Conservation (phyloP, 2,329 filamentous ascomycete genomes). For the Nemania serpens region DNA sequence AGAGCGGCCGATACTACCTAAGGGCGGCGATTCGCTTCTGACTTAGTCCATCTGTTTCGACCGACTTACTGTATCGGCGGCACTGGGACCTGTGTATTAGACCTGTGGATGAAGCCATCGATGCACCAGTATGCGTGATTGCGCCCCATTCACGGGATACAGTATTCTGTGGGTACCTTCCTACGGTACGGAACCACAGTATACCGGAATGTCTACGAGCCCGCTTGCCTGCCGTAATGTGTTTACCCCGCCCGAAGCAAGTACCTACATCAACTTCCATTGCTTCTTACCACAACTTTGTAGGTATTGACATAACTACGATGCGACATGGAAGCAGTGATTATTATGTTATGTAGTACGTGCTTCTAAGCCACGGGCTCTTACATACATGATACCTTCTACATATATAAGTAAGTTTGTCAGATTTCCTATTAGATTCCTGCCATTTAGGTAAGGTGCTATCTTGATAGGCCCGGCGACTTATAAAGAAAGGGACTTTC, state of each 20-base stretch:
- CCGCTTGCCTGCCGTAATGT: constrained; percentile 13
- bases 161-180: not conserved
- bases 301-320: too few relatives aligned
- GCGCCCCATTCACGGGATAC: not conserved
- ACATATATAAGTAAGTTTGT: too few relatives aligned
- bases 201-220: not conserved
- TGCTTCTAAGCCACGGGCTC: too few relatives aligned
- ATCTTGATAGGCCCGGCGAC: too few relatives aligned
- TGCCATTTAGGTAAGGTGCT: too few relatives aligned
- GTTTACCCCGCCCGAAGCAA: not conserved
- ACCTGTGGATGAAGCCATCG: constrained; percentile 23
- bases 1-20: not conserved
- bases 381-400: too few relatives aligned
- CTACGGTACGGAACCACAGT: too few relatives aligned
- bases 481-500: too few relatives aligned
- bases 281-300: too few relatives aligned
- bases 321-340: too few relatives aligned
- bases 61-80: constrained; percentile 27
- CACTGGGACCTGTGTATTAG: constrained; percentile 5
- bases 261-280: not conserved
- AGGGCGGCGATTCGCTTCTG: constrained; percentile 15
- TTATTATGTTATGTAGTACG: too few relatives aligned
- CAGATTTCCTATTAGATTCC: too few relatives aligned
- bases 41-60: constrained; percentile 5
- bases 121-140: constrained; percentile 25